Evolutionary conservation across 345 rosid species (phyloP).

Genomic region (Arabis hirsuta): DNA sequence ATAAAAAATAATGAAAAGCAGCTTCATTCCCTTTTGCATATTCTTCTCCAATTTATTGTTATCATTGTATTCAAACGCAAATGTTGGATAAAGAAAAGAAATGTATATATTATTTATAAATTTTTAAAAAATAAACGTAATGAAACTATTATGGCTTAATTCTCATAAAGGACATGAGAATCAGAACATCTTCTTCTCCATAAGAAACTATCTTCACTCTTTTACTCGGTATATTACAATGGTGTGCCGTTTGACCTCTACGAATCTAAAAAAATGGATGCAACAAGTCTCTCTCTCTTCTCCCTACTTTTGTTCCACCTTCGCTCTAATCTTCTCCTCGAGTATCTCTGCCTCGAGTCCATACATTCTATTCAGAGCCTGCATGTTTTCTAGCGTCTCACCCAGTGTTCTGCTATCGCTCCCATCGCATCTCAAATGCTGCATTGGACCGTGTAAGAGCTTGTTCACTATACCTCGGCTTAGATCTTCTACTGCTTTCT

Average conservation of each 20-base stretch:
- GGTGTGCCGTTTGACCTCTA: conserved; percentile 16
- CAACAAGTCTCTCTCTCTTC: conserved; percentile 31
- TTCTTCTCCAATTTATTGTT: not conserved
- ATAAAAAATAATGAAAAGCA: not conserved
- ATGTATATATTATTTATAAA: not conserved
- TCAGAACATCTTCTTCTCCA: conserved; percentile 18
- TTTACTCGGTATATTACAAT: conserved; percentile 29
- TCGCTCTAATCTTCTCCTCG: conserved; percentile 84
- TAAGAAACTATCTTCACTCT: conserved; percentile 25
- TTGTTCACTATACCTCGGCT: conserved; percentile 84
- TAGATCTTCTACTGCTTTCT: conserved; percentile 79
- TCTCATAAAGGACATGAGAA: conserved; percentile 1
- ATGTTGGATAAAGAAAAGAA: not conserved
- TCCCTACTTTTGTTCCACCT: conserved; percentile 54
- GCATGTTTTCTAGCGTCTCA: conserved; percentile 93
- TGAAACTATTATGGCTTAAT: conserved; percentile 20
- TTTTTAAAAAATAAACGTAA: conserved; percentile 2
- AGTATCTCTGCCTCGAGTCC: conserved; percentile 81
- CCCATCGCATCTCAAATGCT: conserved; percentile 92
- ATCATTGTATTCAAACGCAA: not conserved
- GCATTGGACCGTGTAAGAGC: conserved; percentile 94
- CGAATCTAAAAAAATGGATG: conserved; percentile 23
- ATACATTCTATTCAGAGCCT: conserved; percentile 89
- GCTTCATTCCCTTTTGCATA: not conserved
- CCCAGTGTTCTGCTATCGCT: conserved; percentile 66